Conservation (phyloP, 495 filamentous ascomycete genomes). For the Penicillium chermesinum region DNA sequence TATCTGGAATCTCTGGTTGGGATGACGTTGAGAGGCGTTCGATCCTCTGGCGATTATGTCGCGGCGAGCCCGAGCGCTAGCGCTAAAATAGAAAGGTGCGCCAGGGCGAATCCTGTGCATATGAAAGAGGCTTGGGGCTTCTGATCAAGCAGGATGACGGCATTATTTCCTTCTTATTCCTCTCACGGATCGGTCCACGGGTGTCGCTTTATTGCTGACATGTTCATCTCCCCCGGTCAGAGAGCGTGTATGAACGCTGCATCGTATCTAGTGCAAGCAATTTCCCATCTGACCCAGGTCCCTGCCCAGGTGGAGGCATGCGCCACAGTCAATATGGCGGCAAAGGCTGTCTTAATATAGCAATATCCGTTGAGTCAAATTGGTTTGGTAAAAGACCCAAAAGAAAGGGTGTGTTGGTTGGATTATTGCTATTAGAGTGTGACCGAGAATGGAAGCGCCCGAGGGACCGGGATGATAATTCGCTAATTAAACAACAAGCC, state of each 20-base stretch:
- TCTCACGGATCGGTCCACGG: no score
- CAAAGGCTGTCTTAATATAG: no score
- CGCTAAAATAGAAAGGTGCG: background rate
- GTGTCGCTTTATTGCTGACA: no score
- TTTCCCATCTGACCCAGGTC: no score
- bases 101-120: background rate
- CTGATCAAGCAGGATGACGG: background rate
- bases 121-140: background rate
- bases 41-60: background rate
- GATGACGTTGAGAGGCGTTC: background rate
- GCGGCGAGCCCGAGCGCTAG: background rate
- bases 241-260: no score
- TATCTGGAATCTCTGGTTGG: background rate
- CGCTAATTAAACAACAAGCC: background rate
- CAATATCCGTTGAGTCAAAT: background rate
- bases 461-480: background rate
- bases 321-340: no score
- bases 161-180: background rate
- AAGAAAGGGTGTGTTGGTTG: background rate
- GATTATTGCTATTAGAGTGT: background rate
- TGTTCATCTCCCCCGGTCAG: no score
- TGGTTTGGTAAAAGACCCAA: background rate
- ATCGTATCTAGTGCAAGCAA: no score
- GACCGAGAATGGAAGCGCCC: background rate
- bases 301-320: no score